Evolutionary conservation across 2,329 filamentous ascomycete species (phyloP), one percentile per base, ranked within the genome.

Genomic region (Aspergillus sp.): DNA sequence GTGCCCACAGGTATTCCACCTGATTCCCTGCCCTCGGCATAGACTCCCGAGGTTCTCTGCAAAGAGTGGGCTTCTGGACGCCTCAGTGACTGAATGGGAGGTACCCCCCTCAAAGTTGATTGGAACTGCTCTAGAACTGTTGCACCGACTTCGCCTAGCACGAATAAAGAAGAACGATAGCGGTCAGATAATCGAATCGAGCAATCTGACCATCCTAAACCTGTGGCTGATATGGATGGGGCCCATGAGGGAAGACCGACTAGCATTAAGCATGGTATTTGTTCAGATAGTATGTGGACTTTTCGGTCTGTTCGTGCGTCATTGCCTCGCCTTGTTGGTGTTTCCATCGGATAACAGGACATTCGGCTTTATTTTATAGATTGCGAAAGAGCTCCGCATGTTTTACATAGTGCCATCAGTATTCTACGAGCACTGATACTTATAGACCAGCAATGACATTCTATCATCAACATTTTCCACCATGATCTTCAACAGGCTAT

Each of bases 191-290:
- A 79, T 86, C 23, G 89, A 95, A 75, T 93, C 88, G 19, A 91
- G 87, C 63, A 99, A 99, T 75, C 83, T 99, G 62, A 99, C 95
- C 8, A 84, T 99, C 48, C 81, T 99, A 64, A 99, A 99, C 72
- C 82, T 99, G 56, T 99, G 93, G 93, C 81, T 99, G 61, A 90
- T 98, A 52, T 96, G 92, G 90, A 88, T 93, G 72, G 95, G 95
- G 0, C 93, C 95, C 3, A 84, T 96, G 81, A 85, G 90, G 61
- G 95, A 99, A 74, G 90, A 96, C 76, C 83, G 85, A 46, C 81
- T 99, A 54, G 90, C 91, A 25, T 79, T 86, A 70, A 91, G 95
- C 73, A 82, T 99, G 60, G 84, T 95, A 46, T 77, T 78, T n/a
- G 83, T 97, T 75, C 95, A 99, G 80, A 79, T 85, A 15, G 74